Percentiles rank a stretch among this genome's conserved stretches.
Evolutionary conservation across 208 protist genomes (phyloP).

Genomic region (Leishmania braziliensis): DNA sequence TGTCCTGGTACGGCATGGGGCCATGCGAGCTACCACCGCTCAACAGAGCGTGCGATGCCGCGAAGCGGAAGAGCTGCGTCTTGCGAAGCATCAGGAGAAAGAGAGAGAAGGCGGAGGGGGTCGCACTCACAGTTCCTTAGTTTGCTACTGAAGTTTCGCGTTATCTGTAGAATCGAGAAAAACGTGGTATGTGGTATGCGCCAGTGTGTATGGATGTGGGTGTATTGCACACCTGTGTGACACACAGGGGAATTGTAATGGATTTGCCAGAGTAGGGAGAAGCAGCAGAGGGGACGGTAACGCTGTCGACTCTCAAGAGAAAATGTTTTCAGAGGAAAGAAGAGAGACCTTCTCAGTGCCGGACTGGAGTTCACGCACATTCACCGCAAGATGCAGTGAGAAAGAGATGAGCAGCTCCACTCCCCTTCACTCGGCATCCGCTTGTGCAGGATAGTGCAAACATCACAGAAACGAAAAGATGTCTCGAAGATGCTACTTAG

Average conservation of each 20-base stretch:
- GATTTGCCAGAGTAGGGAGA: neutral
- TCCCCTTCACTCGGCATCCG: neutral
- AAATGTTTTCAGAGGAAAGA: neutral
- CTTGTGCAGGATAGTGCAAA: too few relatives aligned
- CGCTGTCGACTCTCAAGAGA: neutral
- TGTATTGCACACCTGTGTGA: neutral
- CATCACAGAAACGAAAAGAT: neutral
- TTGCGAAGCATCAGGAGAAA: constrained; percentile 67
- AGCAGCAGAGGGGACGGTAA: neutral
- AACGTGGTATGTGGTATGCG: neutral
- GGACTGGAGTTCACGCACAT: neutral
- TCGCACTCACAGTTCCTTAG: constrained; percentile 23
- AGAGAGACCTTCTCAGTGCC: neutral
- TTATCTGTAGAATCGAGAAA: neutral
- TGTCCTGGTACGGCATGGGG: constrained; percentile 84
- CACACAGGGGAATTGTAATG: neutral
- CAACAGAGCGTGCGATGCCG: constrained; percentile 63
- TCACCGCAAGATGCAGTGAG: neutral
- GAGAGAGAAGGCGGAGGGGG: constrained; percentile 7
- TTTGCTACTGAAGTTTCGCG: constrained; percentile 1
- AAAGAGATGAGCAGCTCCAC: neutral
- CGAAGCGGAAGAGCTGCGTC: constrained; percentile 66
- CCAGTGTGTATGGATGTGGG: neutral
- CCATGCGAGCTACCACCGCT: constrained; percentile 52
- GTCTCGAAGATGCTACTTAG: neutral